Evolutionary conservation across 75 land plant species (phyloP), one percentile per base, ranked within the genome.

Genomic region (Selaginella moellendorffii): DNA sequence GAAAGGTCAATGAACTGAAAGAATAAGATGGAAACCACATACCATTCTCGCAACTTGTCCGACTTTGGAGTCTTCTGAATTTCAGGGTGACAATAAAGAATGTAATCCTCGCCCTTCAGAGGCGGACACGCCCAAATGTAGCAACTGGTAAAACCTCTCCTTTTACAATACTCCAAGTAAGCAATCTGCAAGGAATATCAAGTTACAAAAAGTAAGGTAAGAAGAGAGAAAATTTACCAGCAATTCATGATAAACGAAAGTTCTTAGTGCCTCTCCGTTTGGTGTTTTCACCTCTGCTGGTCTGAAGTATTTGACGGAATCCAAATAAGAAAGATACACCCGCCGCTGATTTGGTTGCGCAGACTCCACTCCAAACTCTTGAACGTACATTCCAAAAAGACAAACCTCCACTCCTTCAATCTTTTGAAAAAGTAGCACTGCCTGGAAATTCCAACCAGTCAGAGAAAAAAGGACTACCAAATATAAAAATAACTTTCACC

Each of bases 251-350:
- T 56, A 56, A 8, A 56, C 59, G 59, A 9, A 56, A 9, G 59
- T 56, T 24, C 59, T 19, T 9, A 56, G 24, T 56, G 59, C 59
- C 19, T 56, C 59, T 10, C 59, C 59, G 24, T 24, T 8, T 24
- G 21, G 24, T 8, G 59, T 56, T 19, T 56, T 56, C 8, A 56
- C 59, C 23, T 56, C 59, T 5, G n/a, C n/a, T 10, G 59, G 59
- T n/a, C 59, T 5, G 24, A 56, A 56, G 24, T 56, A 56, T n/a
- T 56, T 56, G 5, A 56, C 59, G n/a, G 59, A 56, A 21, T 56
- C 59, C 59, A 56, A 56, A 21, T 56, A 56, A 9, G 59, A 56
- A 56, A 56, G 59, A 56, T 56, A 56, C n/a, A 56, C 59, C 2
- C 59, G 59, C 23, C 59, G 59, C n/a, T 56, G n/a, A 21, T 56